Conservation (phyloP, 2,329 filamentous ascomycete species). For the Alternaria solani region DNA sequence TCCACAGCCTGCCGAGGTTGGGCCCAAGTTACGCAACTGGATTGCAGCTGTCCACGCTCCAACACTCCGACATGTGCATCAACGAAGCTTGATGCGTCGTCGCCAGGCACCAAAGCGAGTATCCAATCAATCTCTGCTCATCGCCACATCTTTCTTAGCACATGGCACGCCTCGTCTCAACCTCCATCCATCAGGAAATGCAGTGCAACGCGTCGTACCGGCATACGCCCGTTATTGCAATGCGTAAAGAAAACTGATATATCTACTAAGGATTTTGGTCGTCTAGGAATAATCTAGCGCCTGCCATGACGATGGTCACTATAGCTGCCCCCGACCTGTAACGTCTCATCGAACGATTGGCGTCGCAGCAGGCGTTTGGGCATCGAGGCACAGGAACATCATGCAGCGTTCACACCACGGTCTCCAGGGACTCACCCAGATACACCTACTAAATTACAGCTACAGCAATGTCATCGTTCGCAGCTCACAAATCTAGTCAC, state of each 20-base stretch:
- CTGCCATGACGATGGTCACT: neutral
- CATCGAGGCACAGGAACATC: neutral
- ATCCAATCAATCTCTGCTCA: neutral
- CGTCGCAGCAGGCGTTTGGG: slow-evolving; percentile 37
- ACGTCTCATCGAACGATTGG: slow-evolving; percentile 31
- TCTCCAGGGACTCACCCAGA: neutral
- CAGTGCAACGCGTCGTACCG: neutral
- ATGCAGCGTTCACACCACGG: slow-evolving; percentile 4
- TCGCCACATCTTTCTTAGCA: neutral
- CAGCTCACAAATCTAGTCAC: slow-evolving; percentile 25
- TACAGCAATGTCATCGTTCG: slow-evolving; percentile 14
- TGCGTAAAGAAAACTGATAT: neutral
- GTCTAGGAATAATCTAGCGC: neutral
- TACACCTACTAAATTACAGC: neutral
- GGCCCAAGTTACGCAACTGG: no score
- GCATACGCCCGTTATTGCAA: neutral
- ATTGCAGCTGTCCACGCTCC: neutral
- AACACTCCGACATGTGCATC: neutral
- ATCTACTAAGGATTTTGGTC: neutral
- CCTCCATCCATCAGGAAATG: neutral
- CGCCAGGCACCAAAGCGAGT: neutral
- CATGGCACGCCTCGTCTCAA: neutral
- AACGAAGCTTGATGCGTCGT: neutral
- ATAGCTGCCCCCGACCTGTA: neutral
- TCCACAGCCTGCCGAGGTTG: neutral